These are phyloP conservation scores for Eutrema yunnanense DNA, from an alignment of 345 rosid species.

Conservation along the genomic window DNA sequence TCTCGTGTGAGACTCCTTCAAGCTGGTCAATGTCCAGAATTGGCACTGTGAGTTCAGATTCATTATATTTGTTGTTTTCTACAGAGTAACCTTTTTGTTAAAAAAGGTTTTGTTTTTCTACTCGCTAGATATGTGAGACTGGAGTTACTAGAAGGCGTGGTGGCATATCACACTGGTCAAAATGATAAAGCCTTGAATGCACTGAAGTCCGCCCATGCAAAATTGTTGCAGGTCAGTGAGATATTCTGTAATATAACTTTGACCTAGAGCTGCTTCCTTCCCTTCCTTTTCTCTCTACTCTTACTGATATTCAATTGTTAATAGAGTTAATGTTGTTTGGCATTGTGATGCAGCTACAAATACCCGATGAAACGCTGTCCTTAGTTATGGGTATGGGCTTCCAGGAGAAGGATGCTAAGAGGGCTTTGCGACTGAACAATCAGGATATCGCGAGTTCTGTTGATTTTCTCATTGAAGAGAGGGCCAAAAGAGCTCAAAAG, in stretches of 20 bases:
- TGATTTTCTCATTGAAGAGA: conserved; percentile 76
- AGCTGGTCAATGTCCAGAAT: conserved; percentile 65
- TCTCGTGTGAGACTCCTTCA: conserved; percentile 84
- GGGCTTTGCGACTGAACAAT: conserved; percentile 76
- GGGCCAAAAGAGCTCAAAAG: conserved; percentile 48
- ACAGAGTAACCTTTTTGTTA: neutral
- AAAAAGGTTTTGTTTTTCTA: neutral
- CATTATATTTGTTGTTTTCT: neutral
- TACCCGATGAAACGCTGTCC: conserved; percentile 72
- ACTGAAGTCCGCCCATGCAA: conserved; percentile 70
- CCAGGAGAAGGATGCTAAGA: conserved; percentile 59
- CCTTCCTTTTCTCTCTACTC: too few relatives aligned
- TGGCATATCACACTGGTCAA: conserved; percentile 84
- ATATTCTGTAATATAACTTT: neutral
- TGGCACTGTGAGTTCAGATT: conserved; percentile 60
- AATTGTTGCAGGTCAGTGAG: conserved; percentile 57
- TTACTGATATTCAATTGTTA: neutral
- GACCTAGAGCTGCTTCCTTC: too few relatives aligned
- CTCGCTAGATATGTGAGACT: conserved; percentile 64
- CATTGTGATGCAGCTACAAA: conserved; percentile 54
- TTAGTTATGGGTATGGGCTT: conserved; percentile 86
- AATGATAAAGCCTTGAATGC: conserved; percentile 50
- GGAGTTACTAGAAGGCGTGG: conserved; percentile 92
- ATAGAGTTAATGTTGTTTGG: neutral
- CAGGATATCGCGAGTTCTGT: conserved; percentile 71